Conservation (phyloP, 768 basidiomycete genomes). For the Amanita molliuscula region DNA sequence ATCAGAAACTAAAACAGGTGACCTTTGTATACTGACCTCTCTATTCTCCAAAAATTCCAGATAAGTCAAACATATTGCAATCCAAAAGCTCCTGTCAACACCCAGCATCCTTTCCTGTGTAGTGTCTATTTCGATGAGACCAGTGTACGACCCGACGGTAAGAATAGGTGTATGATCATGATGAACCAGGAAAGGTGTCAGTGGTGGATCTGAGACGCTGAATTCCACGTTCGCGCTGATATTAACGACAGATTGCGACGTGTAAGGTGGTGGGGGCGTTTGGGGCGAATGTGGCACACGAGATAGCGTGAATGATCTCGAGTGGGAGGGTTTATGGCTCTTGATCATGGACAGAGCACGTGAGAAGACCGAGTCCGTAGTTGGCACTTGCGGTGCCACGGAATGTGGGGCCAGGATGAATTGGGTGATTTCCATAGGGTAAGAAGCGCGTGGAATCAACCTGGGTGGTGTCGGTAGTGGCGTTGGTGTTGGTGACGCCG, state of each 20-base stretch:
- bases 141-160: constrained; percentile 45
- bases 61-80: constrained; percentile 65
- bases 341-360: constrained; percentile 40
- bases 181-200: constrained; percentile 21
- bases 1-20: background rate
- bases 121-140: constrained; percentile 53
- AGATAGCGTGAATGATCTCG: constrained; percentile 51
- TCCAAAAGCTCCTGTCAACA: constrained; percentile 71
- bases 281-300: constrained; percentile 20
- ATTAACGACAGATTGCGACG: constrained; percentile 11
- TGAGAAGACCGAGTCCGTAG: constrained; percentile 33
- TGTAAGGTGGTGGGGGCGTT: constrained; percentile 29
- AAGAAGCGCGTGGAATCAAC: constrained; percentile 8
- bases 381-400: constrained; percentile 23
- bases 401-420: constrained; percentile 44
- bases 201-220: constrained; percentile 10
- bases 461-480: constrained; percentile 1
- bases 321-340: constrained; percentile 42
- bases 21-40: constrained; percentile 41
- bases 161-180: constrained; percentile 64
- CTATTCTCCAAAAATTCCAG: constrained; percentile 69
- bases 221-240: background rate
- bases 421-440: constrained; percentile 21
- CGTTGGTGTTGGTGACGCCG: background rate
- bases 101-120: constrained; percentile 48